Evolutionary conservation across 2,329 filamentous ascomycete species (phyloP).

Genomic region (Talaromyces pinophilus): DNA sequence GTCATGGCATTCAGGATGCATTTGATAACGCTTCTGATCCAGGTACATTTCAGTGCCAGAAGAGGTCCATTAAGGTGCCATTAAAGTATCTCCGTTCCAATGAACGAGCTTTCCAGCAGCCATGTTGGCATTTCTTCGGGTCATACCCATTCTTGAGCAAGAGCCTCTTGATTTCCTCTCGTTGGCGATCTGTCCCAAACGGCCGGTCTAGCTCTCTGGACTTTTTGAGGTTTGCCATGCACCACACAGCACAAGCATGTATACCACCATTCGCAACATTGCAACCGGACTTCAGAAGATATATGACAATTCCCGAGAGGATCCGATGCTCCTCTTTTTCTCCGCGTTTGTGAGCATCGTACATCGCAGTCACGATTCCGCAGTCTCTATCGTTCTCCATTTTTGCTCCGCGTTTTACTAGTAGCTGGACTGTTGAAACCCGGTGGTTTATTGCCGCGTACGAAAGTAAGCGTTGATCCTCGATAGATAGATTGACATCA

Average conservation of each 20-base stretch:
- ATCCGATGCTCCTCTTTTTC: neutral
- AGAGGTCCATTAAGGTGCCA: neutral
- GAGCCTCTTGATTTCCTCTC: neutral
- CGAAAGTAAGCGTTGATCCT: neutral
- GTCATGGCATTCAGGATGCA: neutral
- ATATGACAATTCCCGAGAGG: neutral
- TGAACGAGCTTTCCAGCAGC: neutral
- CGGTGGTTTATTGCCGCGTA: neutral
- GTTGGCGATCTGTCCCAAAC: neutral
- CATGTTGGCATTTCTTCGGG: neutral
- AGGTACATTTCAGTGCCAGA: neutral
- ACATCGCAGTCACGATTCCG: constrained; percentile 4
- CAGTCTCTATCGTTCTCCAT: constrained; percentile 13
- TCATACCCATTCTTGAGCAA: neutral
- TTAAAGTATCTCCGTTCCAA: neutral
- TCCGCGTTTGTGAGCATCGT: neutral
- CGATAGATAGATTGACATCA: neutral
- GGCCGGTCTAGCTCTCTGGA: neutral
- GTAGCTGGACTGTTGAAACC: neutral
- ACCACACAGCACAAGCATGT: constrained; percentile 1
- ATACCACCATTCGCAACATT: constrained; percentile 12
- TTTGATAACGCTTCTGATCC: neutral
- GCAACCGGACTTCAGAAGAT: constrained; percentile 5
- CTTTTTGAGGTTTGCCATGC: neutral
- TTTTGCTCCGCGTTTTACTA: constrained; percentile 13